Conservation (phyloP, 1,284 basidiomycete species). For the Macrocybe sp. region DNA sequence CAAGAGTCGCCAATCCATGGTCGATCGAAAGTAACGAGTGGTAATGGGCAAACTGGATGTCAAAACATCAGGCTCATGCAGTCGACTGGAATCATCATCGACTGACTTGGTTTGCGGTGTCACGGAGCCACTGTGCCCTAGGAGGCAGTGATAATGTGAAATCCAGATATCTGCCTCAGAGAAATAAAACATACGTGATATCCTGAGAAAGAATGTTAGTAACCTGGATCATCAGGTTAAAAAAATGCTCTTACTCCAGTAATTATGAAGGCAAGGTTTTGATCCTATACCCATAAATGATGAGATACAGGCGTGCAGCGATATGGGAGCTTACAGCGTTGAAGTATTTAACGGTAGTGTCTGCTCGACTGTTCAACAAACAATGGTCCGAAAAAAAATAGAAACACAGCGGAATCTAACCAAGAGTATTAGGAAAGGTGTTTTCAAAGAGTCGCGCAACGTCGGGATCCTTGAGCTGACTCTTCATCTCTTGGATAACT, state of each 20-base stretch:
- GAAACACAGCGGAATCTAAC: constrained; percentile 27
- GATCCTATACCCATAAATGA: constrained; percentile 26
- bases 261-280: constrained; percentile 73
- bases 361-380: constrained; percentile 26
- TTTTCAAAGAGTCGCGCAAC: constrained; percentile 73
- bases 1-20: constrained; percentile 51
- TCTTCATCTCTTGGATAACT: constrained; percentile 67
- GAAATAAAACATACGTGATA: constrained; percentile 48
- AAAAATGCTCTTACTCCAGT: constrained; percentile 48
- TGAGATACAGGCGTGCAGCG: background rate
- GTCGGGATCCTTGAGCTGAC: constrained; percentile 66
- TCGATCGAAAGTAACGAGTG: constrained; percentile 52
- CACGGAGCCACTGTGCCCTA: constrained; percentile 68
- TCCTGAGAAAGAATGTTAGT: constrained; percentile 36
- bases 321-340: constrained; percentile 35
- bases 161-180: background rate
- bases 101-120: constrained; percentile 68
- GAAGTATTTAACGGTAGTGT: constrained; percentile 74
- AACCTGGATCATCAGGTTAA: constrained; percentile 3
- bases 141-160: constrained; percentile 5
- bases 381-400: background rate
- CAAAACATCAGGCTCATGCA: background rate
- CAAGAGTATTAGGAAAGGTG: constrained; percentile 72
- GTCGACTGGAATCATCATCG: background rate
- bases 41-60: constrained; percentile 60